Conservation (phyloP, 768 basidiomycete species). For the Paxillus rubicundulus region DNA sequence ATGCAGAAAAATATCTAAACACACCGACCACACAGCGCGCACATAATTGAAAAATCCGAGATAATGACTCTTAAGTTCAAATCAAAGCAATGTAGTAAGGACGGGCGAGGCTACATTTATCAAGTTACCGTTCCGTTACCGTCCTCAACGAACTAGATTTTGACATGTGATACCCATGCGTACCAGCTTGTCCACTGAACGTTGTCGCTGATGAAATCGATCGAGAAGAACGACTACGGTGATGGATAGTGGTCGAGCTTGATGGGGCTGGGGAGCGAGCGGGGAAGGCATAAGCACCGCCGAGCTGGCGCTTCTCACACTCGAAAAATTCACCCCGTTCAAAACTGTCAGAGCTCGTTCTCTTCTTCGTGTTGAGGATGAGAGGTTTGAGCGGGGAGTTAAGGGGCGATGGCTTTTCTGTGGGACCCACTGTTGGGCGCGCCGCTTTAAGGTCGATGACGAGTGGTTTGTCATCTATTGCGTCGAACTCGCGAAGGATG, state of each 20-base stretch:
- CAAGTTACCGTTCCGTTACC: background rate
- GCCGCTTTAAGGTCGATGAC: background rate
- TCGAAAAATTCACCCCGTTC: constrained; percentile 37
- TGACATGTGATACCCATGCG: background rate
- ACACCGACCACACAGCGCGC: no score
- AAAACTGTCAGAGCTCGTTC: constrained; percentile 34
- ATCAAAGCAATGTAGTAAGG: background rate
- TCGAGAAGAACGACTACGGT: constrained; percentile 12
- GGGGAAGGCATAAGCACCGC: constrained; percentile 44
- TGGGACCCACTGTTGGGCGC: constrained; percentile 21
- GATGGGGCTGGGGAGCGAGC: constrained; percentile 15
- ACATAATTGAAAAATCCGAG: no score
- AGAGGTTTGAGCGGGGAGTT: constrained; percentile 8
- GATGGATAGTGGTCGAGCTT: constrained; percentile 1
- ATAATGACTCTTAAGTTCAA: background rate
- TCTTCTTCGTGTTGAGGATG: constrained; percentile 29
- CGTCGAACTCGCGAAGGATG: constrained; percentile 38
- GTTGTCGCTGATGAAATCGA: background rate
- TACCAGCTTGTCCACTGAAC: background rate
- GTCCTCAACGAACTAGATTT: constrained; percentile 5
- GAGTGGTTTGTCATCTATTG: background rate
- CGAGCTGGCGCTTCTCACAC: constrained; percentile 36
- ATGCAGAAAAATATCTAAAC: no score
- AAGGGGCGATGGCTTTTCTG: background rate
- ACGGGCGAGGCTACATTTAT: background rate